Percentiles rank a stretch among this genome's conserved stretches.
These are phyloP conservation scores for Vicia sativa DNA, from an alignment of 306 rosid genomes.

Conservation along the genomic window DNA sequence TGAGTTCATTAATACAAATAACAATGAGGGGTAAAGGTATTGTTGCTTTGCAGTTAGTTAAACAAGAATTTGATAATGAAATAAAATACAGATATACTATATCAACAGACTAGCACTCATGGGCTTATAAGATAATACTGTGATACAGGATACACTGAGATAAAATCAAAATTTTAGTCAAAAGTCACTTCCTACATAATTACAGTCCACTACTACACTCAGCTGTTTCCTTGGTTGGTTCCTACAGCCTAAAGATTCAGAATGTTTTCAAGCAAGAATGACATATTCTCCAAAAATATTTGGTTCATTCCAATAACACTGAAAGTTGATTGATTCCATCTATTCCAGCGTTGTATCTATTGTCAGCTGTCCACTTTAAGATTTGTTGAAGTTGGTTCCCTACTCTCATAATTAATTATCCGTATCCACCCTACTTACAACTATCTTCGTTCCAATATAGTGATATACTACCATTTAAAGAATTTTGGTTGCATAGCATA, in stretches of 20 bases:
- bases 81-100: background rate
- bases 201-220: constrained; percentile 1
- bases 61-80: constrained; percentile 12
- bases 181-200: constrained; percentile 8
- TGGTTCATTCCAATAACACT: constrained; percentile 1
- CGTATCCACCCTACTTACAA: constrained; percentile 18
- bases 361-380: constrained; percentile 11
- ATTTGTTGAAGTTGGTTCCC: constrained; percentile 7
- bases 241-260: constrained; percentile 5
- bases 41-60: background rate
- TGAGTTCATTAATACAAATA: background rate
- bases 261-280: background rate
- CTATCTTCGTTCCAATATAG: constrained; percentile 10
- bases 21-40: background rate
- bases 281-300: constrained; percentile 12
- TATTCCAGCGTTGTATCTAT: background rate
- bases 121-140: background rate
- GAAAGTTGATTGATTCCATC: constrained; percentile 1
- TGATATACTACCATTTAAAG: constrained; percentile 34
- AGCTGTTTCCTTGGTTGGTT: constrained; percentile 3
- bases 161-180: constrained; percentile 19
- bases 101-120: constrained; percentile 9
- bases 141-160: constrained; percentile 22
- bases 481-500: constrained; percentile 4
- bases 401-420: constrained; percentile 9